Conservation (phyloP, 768 basidiomycete species). For the Paxillus involutus region DNA sequence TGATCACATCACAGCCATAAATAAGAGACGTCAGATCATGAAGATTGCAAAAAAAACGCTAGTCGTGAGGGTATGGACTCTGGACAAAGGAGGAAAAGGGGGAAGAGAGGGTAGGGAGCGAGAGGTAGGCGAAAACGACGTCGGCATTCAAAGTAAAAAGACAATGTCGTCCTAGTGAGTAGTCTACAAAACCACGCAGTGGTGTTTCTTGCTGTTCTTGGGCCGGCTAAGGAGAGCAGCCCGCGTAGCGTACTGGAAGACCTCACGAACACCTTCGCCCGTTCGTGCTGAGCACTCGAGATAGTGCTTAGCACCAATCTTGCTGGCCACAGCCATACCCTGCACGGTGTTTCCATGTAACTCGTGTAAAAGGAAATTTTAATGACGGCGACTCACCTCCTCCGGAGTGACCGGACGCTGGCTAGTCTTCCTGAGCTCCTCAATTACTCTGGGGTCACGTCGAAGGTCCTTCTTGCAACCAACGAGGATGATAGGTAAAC, state of each 20-base stretch:
- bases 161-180: conserved; percentile 18
- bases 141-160: conserved; percentile 21
- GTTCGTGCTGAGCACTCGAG: conserved; percentile 97
- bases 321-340: conserved; percentile 93
- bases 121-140: conserved; percentile 16
- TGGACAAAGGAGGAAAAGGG: conserved; percentile 18
- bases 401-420: conserved; percentile 94
- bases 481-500: conserved; percentile 94
- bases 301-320: conserved; percentile 96
- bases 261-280: conserved; percentile 96
- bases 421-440: conserved; percentile 90
- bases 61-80: conserved; percentile 38
- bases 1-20: conserved; percentile 14
- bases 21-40: conserved; percentile 34
- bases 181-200: conserved; percentile 47
- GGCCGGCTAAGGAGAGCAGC: conserved; percentile 75
- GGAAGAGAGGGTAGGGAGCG: conserved; percentile 12
- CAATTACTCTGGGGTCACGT: conserved; percentile 89
- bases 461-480: conserved; percentile 99
- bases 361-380: not conserved
- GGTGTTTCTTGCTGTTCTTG: conserved; percentile 41
- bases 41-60: conserved; percentile 35
- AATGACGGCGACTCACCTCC: conserved; percentile 55
- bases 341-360: conserved; percentile 31
- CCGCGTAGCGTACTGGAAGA: conserved; percentile 97